Conservation (phyloP, 176 grass and related monocot species). For the Chloris gayana region DNA sequence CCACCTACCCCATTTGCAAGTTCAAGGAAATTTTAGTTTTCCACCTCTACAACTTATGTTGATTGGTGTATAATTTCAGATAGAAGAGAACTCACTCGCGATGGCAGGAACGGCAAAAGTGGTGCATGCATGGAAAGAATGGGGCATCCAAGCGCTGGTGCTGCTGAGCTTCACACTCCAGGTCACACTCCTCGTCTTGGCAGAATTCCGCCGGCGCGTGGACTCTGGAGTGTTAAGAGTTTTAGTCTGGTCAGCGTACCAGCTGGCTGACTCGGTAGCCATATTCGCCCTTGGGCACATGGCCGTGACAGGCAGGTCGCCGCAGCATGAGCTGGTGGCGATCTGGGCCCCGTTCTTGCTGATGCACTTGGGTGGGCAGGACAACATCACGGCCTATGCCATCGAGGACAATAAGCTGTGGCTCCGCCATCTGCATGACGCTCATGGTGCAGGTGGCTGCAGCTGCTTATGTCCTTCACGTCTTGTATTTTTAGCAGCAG, state of each 20-base stretch:
- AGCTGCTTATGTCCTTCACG: neutral
- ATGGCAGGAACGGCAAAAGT: neutral
- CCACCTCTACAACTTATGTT: too few species aligned
- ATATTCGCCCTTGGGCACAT: constrained; percentile 17
- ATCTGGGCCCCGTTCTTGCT: constrained; percentile 6
- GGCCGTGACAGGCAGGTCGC: neutral
- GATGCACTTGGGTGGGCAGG: constrained; percentile 16
- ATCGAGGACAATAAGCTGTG: constrained; percentile 8
- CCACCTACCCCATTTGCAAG: too few species aligned
- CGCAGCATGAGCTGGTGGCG: neutral
- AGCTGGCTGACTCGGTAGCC: neutral
- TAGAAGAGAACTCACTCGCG: neutral
- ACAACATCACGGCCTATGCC: constrained; percentile 23
- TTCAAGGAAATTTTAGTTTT: too few species aligned
- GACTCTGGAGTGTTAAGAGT: neutral
- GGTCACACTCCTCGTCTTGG: constrained; percentile 3
- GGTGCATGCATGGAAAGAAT: constrained; percentile 4
- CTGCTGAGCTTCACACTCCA: constrained; percentile 11
- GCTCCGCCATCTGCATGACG: constrained; percentile 7
- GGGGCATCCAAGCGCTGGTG: constrained; percentile 20
- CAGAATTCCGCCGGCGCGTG: neutral
- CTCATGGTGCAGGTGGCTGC: neutral
- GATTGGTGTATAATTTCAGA: too few species aligned
- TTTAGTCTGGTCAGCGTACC: constrained; percentile 22
- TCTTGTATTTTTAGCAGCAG: neutral